These are phyloP conservation scores for Pilobolus umbonatus DNA, from an alignment of 192 early-diverging fungal genomes.

Conservation along the genomic window DNA sequence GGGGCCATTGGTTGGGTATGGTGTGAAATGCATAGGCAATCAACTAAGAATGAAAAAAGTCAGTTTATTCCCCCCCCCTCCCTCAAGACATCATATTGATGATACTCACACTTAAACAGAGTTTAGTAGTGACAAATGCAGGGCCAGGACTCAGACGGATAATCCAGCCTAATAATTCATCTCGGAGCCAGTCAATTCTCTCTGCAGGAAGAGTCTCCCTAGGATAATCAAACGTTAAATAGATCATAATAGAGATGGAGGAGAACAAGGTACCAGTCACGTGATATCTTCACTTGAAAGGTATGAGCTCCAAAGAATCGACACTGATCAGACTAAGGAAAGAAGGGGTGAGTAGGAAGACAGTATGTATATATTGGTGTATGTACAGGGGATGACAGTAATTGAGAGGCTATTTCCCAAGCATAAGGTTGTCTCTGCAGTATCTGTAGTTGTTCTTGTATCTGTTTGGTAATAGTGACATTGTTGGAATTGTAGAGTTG, in stretches of 20 bases:
- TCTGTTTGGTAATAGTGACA: conserved; percentile 32
- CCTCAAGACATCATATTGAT: neutral
- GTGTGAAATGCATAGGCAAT: conserved; percentile 44
- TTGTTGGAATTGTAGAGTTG: conserved; percentile 44
- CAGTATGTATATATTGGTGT: neutral
- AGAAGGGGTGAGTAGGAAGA: neutral
- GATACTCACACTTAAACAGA: conserved; percentile 48
- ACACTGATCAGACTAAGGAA: conserved; percentile 35
- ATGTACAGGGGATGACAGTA: conserved; percentile 42
- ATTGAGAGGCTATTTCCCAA: conserved; percentile 52
- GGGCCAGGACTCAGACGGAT: conserved; percentile 41
- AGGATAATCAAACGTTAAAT: neutral
- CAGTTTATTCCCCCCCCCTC: neutral
- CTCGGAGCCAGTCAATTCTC: conserved; percentile 46
- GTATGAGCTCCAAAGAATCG: conserved; percentile 60
- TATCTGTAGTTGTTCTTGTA: conserved; percentile 50
- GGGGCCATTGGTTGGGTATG: conserved; percentile 42
- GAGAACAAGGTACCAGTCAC: conserved; percentile 46
- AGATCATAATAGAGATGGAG: neutral
- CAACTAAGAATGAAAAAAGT: conserved; percentile 29
- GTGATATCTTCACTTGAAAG: conserved; percentile 50
- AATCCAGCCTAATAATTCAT: conserved; percentile 43
- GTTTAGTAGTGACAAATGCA: conserved; percentile 45
- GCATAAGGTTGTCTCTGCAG: conserved; percentile 48
- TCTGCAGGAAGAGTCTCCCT: conserved; percentile 51